A percentile compares a stretch with the other conserved stretches of the same genome.
Conservation (phyloP, 1,284 basidiomycete species). For the Ustilago tritici region DNA sequence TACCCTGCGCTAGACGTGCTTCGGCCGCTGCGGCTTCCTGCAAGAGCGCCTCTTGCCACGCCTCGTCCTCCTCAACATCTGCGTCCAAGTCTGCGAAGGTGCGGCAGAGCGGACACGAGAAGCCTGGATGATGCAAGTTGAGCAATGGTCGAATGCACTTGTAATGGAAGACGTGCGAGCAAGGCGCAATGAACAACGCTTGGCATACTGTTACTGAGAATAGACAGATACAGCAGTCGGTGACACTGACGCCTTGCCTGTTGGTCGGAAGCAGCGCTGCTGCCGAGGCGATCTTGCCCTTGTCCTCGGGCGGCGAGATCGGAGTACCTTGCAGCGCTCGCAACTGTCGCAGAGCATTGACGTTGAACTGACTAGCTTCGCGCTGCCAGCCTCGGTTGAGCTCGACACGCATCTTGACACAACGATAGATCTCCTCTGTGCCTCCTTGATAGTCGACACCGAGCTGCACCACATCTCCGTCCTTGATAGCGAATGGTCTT, state of each 20-base stretch:
- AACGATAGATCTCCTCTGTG: slow-evolving; percentile 96
- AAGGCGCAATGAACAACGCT: slow-evolving; percentile 88
- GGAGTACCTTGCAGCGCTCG: slow-evolving; percentile 75
- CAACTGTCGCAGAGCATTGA: slow-evolving; percentile 83
- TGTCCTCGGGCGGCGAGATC: slow-evolving; percentile 34
- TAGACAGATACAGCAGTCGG: slow-evolving; percentile 72
- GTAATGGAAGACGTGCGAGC: slow-evolving; percentile 95
- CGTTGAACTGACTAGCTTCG: slow-evolving; percentile 90
- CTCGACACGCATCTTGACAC: slow-evolving; percentile 96
- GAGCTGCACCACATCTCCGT: slow-evolving; percentile 94
- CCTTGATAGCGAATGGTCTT: slow-evolving; percentile 83
- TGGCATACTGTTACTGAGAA: slow-evolving; percentile 95
- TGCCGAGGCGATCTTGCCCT: slow-evolving; percentile 18
- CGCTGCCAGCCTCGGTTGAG: slow-evolving; percentile 84
- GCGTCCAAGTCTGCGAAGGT: slow-evolving; percentile 91
- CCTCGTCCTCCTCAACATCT: slow-evolving; percentile 80
- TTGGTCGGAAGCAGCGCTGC: slow-evolving; percentile 48
- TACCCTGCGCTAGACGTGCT: slow-evolving; percentile 37
- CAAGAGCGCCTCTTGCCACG: slow-evolving; percentile 60
- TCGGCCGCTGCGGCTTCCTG: slow-evolving; percentile 53
- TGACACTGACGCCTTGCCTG: slow-evolving; percentile 59
- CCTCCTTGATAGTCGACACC: slow-evolving; percentile 99
- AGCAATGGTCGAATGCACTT: slow-evolving; percentile 96
- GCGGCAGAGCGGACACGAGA: slow-evolving; percentile 90
- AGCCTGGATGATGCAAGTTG: slow-evolving; percentile 86